Base-by-base conservation (phyloP, 257 asterid genomes). In the Catharanthus roseus region DNA sequence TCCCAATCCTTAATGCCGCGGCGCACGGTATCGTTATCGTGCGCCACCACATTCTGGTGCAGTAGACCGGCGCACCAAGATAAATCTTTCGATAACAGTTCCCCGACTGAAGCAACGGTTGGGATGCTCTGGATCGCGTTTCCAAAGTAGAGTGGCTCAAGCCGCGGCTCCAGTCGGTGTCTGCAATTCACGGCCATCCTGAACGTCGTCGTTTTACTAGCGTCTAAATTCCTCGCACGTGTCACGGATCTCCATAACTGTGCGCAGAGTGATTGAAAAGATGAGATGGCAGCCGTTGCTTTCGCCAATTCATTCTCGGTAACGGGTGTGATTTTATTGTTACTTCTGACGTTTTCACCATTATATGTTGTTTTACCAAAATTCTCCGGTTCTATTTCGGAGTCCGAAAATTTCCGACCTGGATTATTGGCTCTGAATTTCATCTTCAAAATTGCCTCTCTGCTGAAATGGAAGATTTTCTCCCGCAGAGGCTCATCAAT, bases 131-230 rank as follows among this genome's bases (percentile, higher is more conserved):
- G 98, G 6, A 90, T 90, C 9, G 80, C 85, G 83, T 93, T 93
- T 1, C 98, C 98, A 19, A 93, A 93, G 79, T 93, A 93, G 11
- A 90, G 86, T n/a, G 90, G 80, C 72, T 81, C 87, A 6, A 93
- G 77, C 75, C 76, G 81, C 67, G 96, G 96, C 81, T 85, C 90
- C 0, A 93, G 80, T 66, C 98, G 78, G 78, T 85, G 97, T 45
- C 98, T 74, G 80, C 98, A 93, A 77, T 93, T 93, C 9, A 90
- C 96, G 0, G 98, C 98, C 98, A 93, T 93, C 56, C 98, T 49
- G 29, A 93, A 93, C 82, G 98, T 93, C 18, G 98, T 93, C 84
- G 85, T 85, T 73, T 86, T 86, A 11, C 29, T 44, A 0, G 74
- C 69, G 3, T 74, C 75, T 6, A 93, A 62, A 0, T 85, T 83